phyloP scores from a whole-genome alignment of 2,329 filamentous ascomycete genomes.

The Pseudogymnoascus sp. region DNA sequence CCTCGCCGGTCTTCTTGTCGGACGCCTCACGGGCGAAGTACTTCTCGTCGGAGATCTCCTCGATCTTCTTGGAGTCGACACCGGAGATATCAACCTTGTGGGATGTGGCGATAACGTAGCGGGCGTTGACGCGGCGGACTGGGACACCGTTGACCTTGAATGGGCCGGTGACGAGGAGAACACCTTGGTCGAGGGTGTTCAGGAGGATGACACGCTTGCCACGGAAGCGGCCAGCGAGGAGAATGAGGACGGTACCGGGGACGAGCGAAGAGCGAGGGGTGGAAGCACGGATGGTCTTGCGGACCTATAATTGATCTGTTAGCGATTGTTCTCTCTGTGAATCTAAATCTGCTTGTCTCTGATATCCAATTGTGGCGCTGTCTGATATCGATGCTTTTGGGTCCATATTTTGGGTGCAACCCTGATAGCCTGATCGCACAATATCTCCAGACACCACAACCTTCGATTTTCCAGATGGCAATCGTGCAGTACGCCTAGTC shows the following conservation, averaged over 20 bases:
- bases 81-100: conserved; percentile 77
- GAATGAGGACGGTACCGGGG: conserved; percentile 94
- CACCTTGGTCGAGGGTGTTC: conserved; percentile 94
- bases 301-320: conserved; percentile 56
- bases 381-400: not conserved
- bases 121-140: conserved; percentile 86
- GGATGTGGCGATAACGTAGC: conserved; percentile 88
- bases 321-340: conserved; percentile 16
- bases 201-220: conserved; percentile 99
- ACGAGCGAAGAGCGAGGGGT: conserved; percentile 82
- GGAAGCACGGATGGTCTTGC: conserved; percentile 86
- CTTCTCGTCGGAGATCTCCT: conserved; percentile 63
- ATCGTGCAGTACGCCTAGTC: not conserved
- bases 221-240: conserved; percentile 98
- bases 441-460: conserved; percentile 8
- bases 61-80: conserved; percentile 84
- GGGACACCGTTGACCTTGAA: conserved; percentile 99
- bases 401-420: conserved; percentile 1
- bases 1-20: conserved; percentile 93
- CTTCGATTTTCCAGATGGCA: conserved; percentile 7
- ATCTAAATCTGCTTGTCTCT: not conserved
- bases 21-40: conserved; percentile 97
- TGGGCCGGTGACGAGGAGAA: conserved; percentile 96
- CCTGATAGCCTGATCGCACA: conserved; percentile 8
- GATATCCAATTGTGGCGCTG: conserved; percentile 7